phyloP scores from a whole-genome alignment of 2,329 filamentous ascomycete genomes.

The Colletotrichum aenigma region DNA sequence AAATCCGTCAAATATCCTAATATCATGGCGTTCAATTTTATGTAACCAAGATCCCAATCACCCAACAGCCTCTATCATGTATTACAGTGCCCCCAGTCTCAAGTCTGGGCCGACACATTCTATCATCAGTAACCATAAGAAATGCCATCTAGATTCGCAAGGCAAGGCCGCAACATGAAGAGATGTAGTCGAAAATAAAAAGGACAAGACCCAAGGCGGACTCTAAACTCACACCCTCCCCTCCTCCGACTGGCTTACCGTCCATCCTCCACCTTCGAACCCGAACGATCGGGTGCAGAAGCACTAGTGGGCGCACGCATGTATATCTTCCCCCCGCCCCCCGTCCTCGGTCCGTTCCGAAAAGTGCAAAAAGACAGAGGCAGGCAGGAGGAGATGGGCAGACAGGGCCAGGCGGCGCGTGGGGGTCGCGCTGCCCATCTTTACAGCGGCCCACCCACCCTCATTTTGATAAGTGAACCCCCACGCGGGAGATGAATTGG shows the following conservation, averaged over 20 bases:
- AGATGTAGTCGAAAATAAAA: neutral
- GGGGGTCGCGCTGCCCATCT: neutral
- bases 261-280: neutral
- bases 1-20: neutral
- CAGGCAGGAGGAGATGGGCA: neutral
- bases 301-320: neutral
- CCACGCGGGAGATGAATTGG: neutral
- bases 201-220: neutral
- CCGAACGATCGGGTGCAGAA: neutral
- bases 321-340: neutral
- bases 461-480: neutral
- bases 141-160: neutral
- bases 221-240: neutral
- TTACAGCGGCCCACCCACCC: neutral
- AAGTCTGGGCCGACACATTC: neutral
- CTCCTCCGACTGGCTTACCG: neutral
- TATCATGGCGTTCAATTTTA: neutral
- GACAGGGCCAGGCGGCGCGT: neutral
- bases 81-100: neutral
- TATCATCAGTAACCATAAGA: neutral
- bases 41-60: neutral
- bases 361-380: neutral
- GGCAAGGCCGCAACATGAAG: neutral
- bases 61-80: neutral
- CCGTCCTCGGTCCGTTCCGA: slow-evolving; percentile 6